phyloP scores from a whole-genome alignment of 768 basidiomycete genomes.

The Daedaleopsis nitida region DNA sequence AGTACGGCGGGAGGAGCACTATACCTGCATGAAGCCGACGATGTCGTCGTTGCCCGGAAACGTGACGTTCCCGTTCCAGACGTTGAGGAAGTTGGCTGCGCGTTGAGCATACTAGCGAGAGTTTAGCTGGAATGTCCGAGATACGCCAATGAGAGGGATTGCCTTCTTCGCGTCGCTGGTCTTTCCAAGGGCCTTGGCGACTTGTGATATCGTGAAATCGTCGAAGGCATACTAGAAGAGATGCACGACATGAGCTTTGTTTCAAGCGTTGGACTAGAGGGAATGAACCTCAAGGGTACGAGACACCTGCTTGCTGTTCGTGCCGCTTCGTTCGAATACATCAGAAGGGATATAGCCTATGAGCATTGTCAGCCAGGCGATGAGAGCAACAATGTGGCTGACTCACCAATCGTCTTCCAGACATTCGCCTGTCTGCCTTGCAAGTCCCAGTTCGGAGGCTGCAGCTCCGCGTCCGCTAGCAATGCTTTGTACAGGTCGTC shows the following conservation, averaged over 20 bases:
- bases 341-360: conserved; percentile 37
- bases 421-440: conserved; percentile 59
- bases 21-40: conserved; percentile 63
- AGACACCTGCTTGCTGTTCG: conserved; percentile 64
- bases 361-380: not conserved
- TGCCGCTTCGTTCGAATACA: conserved; percentile 44
- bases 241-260: not conserved
- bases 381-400: not conserved
- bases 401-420: conserved; percentile 54
- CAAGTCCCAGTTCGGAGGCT: conserved; percentile 63
- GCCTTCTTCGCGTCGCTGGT: conserved; percentile 54
- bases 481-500: conserved; percentile 57
- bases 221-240: conserved; percentile 57
- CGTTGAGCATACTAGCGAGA: conserved; percentile 50
- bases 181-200: conserved; percentile 55
- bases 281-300: conserved; percentile 55
- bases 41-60: conserved; percentile 49
- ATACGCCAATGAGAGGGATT: not conserved
- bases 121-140: not conserved
- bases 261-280: no score
- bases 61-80: conserved; percentile 59
- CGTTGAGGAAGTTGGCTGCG: conserved; percentile 57
- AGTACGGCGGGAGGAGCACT: not conserved
- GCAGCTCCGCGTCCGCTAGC: conserved; percentile 57
- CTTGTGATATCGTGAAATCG: conserved; percentile 67